A percentile compares a stretch with the other conserved stretches of the same genome.
Conservation (phyloP, 2,329 filamentous ascomycete species). For the Trichophyton mentagrophytes region DNA sequence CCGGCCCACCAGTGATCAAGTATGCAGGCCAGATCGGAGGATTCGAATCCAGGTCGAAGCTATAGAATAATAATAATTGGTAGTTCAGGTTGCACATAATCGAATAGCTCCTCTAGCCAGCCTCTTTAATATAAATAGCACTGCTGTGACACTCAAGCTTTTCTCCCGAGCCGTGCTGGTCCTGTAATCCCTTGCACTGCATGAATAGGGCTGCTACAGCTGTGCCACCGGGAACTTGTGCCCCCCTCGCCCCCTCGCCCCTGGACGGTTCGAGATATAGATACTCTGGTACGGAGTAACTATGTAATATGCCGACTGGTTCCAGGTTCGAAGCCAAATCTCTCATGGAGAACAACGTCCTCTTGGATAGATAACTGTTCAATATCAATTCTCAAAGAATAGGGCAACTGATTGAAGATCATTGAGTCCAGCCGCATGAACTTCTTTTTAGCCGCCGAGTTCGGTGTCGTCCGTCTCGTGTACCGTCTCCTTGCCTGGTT, state of each 20-base stretch:
- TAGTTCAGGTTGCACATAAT: too few relatives aligned
- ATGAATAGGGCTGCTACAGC: conserved; percentile 1
- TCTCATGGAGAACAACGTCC: too few relatives aligned
- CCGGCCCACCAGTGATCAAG: conserved; percentile 6
- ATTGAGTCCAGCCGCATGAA: neutral
- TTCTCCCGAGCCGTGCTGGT: neutral
- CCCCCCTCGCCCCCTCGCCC: neutral
- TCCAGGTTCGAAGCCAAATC: neutral
- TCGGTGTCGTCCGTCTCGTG: neutral
- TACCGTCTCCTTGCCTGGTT: neutral
- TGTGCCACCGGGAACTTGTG: neutral
- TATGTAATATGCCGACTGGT: neutral
- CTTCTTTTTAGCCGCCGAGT: neutral
- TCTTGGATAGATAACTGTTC: too few relatives aligned
- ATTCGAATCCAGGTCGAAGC: conserved; percentile 10
- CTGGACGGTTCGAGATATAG: neutral
- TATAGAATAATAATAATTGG: neutral
- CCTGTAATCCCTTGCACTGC: neutral
- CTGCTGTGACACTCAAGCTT: neutral
- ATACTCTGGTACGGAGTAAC: neutral
- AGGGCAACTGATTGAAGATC: neutral
- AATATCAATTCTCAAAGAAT: neutral
- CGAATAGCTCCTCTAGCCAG: neutral
- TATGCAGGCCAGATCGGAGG: conserved; percentile 9
- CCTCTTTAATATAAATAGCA: neutral